phyloP scores from a whole-genome alignment of 805 yeast genomes.

The Starmerella bombi region DNA sequence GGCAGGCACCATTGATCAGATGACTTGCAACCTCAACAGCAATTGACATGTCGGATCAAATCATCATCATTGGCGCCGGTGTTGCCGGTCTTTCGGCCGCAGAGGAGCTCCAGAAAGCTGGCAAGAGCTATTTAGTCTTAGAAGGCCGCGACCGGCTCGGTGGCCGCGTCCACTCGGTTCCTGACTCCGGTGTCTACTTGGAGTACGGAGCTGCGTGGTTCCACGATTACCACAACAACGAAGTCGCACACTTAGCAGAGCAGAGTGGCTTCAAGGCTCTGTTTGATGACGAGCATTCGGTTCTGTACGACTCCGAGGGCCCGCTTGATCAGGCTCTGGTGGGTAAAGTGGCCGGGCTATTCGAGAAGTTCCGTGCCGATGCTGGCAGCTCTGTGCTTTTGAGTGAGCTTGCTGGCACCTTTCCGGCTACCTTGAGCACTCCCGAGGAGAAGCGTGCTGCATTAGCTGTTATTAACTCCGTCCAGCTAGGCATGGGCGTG shows the following conservation, averaged over 20 bases:
- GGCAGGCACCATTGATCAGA: no score
- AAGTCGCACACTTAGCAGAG: constrained; percentile 17
- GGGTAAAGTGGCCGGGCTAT: constrained; percentile 6
- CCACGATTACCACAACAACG: constrained; percentile 21
- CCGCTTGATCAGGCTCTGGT: constrained; percentile 12
- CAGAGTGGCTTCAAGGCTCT: constrained; percentile 11
- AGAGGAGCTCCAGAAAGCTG: constrained; percentile 17
- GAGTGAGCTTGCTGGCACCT: constrained; percentile 12
- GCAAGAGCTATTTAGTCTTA: constrained; percentile 20
- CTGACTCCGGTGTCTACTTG: constrained; percentile 8
- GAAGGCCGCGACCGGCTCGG: constrained; percentile 28
- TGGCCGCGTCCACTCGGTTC: constrained; percentile 22
- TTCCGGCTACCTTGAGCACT: constrained; percentile 3
- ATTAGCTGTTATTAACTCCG: constrained; percentile 8
- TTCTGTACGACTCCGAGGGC: constrained; percentile 14
- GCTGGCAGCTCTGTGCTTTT: constrained; percentile 10
- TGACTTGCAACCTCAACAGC: no score
- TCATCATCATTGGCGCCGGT: constrained; percentile 27
- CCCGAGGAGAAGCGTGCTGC: constrained; percentile 12
- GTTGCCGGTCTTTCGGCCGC: constrained; percentile 27
- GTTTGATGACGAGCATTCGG: constrained; percentile 19
- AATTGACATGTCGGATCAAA: no score
- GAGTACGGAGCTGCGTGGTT: constrained; percentile 25
- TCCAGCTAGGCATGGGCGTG: constrained; percentile 11
- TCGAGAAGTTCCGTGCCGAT: constrained; percentile 17